Evolutionary conservation across 352 stramenopile genomes (phyloP).

Genomic region (Phytophthora lateralis): DNA sequence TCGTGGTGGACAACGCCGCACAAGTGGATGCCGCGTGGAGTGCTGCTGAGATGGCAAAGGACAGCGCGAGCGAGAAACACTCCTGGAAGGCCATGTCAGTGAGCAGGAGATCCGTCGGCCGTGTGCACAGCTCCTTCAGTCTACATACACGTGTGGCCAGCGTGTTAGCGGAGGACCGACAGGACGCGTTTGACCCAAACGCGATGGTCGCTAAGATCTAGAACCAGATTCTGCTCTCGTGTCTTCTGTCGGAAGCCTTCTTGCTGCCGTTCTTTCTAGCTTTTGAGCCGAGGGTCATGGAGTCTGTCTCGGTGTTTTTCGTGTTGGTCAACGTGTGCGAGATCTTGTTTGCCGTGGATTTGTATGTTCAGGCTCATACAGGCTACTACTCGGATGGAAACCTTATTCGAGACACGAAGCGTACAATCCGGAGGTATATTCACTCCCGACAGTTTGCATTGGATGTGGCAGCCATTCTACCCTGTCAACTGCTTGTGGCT

Average conservation of each 20-base stretch:
- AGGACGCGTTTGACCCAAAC: slow-evolving; percentile 58
- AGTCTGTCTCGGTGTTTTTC: slow-evolving; percentile 34
- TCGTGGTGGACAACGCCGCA: too few relatives aligned
- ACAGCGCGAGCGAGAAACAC: slow-evolving; percentile 13
- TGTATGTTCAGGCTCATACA: slow-evolving; percentile 64
- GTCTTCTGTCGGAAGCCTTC: slow-evolving; percentile 55
- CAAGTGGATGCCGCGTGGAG: too few relatives aligned
- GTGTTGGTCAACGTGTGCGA: slow-evolving; percentile 40
- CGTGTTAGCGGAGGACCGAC: slow-evolving; percentile 25
- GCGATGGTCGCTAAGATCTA: slow-evolving; percentile 44
- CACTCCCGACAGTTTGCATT: slow-evolving; percentile 48
- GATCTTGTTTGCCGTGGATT: slow-evolving; percentile 53
- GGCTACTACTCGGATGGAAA: slow-evolving; percentile 69
- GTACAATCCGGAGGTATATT: slow-evolving; percentile 52
- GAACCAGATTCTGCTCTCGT: slow-evolving; percentile 57
- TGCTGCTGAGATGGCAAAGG: too few relatives aligned
- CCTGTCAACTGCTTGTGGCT: slow-evolving; percentile 17
- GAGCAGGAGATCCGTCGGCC: slow-evolving; percentile 7
- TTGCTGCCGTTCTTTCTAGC: slow-evolving; percentile 60
- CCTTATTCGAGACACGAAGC: slow-evolving; percentile 49
- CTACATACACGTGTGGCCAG: slow-evolving; percentile 19
- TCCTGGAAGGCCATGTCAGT: slow-evolving; percentile 13
- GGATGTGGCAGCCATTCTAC: slow-evolving; percentile 55
- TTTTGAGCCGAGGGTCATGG: slow-evolving; percentile 33
- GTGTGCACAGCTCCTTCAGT: slow-evolving; percentile 19